phyloP scores from a whole-genome alignment of 345 rosid species.

The Camelina sativa region DNA sequence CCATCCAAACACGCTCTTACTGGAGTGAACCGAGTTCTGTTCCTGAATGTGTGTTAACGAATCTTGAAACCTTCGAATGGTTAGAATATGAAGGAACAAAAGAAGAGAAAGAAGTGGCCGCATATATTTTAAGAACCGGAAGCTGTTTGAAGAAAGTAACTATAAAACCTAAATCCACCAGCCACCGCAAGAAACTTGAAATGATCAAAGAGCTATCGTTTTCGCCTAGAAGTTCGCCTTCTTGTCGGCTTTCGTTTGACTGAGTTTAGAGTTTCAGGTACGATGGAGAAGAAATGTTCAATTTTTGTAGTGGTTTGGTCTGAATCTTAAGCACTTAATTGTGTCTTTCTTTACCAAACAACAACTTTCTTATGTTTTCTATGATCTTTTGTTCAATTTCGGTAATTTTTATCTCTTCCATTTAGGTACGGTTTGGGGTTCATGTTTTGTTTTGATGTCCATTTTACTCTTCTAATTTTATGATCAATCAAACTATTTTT shows the following conservation, averaged over 20 bases:
- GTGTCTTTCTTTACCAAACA: background rate
- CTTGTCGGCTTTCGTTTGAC: slow-evolving; percentile 21
- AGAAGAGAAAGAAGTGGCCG: slow-evolving; percentile 12
- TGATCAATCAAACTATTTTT: background rate
- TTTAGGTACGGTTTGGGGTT: no score
- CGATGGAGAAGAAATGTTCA: slow-evolving; percentile 6
- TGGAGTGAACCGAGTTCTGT: slow-evolving; percentile 25
- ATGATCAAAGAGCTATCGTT: slow-evolving; percentile 10
- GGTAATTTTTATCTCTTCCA: background rate
- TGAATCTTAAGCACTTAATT: background rate
- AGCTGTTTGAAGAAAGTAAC: slow-evolving; percentile 13
- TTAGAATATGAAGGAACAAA: slow-evolving; percentile 1
- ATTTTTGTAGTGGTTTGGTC: background rate
- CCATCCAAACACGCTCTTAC: background rate
- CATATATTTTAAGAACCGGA: slow-evolving; percentile 8
- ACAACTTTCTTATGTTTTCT: background rate
- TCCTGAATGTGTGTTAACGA: slow-evolving; percentile 14
- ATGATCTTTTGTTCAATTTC: background rate
- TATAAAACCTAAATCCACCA: background rate
- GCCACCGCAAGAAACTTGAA: background rate
- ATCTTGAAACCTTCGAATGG: slow-evolving; percentile 25
- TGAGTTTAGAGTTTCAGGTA: background rate
- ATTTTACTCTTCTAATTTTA: background rate
- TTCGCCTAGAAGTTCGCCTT: slow-evolving; percentile 11
- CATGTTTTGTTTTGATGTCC: background rate